Evolutionary conservation across 768 basidiomycete species (phyloP).

Genomic region (Rhodocollybia butyracea): DNA sequence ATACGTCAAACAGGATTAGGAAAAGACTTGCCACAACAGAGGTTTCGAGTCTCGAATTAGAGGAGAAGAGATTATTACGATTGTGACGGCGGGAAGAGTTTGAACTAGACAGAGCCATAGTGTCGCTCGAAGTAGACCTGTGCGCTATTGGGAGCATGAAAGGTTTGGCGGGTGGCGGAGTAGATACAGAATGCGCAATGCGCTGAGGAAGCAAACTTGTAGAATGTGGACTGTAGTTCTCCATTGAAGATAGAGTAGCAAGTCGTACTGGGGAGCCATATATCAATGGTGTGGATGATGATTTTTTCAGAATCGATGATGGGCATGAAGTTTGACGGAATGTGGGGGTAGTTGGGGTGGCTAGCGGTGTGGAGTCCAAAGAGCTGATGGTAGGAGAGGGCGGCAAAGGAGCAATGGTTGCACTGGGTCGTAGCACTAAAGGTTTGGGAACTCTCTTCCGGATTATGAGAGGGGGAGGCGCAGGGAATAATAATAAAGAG

Average conservation of each 20-base stretch:
- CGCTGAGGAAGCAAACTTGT: background rate
- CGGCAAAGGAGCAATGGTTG: slow-evolving; percentile 26
- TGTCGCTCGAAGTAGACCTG: slow-evolving; percentile 4
- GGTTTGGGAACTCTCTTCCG: slow-evolving; percentile 25
- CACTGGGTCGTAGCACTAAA: slow-evolving; percentile 30
- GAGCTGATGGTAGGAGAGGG: slow-evolving; percentile 28
- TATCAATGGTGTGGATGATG: background rate
- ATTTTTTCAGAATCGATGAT: slow-evolving; percentile 19
- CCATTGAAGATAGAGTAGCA: background rate
- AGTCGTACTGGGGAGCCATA: background rate
- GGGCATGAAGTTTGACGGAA: slow-evolving; percentile 13
- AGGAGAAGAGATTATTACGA: background rate
- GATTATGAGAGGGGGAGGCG: slow-evolving; percentile 13
- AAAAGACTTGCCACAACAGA: too few species aligned
- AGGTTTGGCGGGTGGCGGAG: background rate
- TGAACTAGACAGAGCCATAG: background rate
- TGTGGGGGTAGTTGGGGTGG: slow-evolving; percentile 38
- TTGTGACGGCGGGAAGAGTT: background rate
- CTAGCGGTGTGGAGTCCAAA: slow-evolving; percentile 38
- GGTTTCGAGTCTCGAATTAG: background rate
- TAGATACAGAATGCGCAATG: background rate
- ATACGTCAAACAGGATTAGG: too few species aligned
- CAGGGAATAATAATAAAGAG: slow-evolving; percentile 12
- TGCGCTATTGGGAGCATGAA: background rate
- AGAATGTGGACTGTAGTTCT: background rate